phyloP scores from a whole-genome alignment of 805 yeast species.

The Starmerella gropengiesseri region DNA sequence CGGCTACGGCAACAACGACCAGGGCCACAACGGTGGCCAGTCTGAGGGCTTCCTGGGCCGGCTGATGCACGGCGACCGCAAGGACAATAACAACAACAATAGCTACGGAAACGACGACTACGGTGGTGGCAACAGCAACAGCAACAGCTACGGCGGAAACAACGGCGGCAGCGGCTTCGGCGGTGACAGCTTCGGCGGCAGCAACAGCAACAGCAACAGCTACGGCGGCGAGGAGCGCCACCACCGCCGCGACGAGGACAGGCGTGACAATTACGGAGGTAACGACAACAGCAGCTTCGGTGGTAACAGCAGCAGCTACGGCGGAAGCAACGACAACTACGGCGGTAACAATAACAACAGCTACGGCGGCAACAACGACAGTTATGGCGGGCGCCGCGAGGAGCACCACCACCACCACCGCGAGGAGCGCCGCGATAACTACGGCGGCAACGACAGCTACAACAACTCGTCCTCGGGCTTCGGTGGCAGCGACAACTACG shows the following conservation, averaged over 20 bases:
- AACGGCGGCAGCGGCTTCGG: constrained; percentile 1
- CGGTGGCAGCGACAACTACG: not conserved
- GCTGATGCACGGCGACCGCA: constrained; percentile 6
- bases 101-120: not conserved
- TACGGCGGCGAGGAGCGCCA: not conserved
- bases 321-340: constrained; percentile 1
- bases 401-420: not conserved
- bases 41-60: constrained; percentile 1
- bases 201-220: not conserved
- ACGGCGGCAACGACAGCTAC: constrained; percentile 3
- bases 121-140: constrained; percentile 3
- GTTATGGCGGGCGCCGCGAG: constrained; percentile 1
- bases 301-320: not conserved
- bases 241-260: constrained; percentile 2
- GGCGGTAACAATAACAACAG: constrained; percentile 2
- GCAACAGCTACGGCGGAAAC: constrained; percentile 4
- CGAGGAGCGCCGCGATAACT: not conserved
- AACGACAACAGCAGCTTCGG: not conserved
- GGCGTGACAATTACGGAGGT: constrained; percentile 5
- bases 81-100: constrained; percentile 1
- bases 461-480: constrained; percentile 5
- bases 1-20: constrained; percentile 7
- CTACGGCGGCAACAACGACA: not conserved
- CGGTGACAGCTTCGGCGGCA: not conserved
- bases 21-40: constrained; percentile 3